Evolutionary conservation across 345 rosid genomes (phyloP), one percentile per base, ranked within the genome.

Genomic region (Melaleuca quinquenervia): DNA sequence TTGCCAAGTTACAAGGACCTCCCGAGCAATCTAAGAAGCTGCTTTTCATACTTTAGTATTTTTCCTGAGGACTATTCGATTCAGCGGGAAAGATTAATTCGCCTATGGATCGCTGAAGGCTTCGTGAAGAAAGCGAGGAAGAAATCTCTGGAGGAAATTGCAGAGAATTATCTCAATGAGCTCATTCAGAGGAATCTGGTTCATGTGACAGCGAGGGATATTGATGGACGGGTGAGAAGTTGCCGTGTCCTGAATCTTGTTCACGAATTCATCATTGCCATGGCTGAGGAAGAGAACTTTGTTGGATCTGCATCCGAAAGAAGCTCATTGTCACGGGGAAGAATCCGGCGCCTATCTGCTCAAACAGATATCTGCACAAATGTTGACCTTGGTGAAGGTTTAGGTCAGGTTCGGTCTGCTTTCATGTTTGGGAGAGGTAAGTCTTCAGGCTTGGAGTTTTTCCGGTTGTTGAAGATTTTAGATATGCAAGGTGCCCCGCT

Each of bases 21-120:
- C 14, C 62, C 56, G 11, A 27, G 36, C 11, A 6, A 89, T 55
- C 87, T 64, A 58, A 86, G 64, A 60, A 78, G 50, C 13, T 86
- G 90, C 48, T 85, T 84, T 86, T 52, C 85, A 56, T 86, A 76
- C 85, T 84, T 89, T 5, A 26, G 91, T 14, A 50, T 84, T 48
- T 87, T 89, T 56, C 91, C 87, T 1, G 89, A 89, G 50, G 82
- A 84, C 84, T 49, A 54, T 49, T 7, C 49, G 6, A 27, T 90
- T 64, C 36, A 26, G 7, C 3, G 50, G 21, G 75, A 21, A 41
- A 82, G 76, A 55, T 53, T 89, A 83, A 83, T 86, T 6, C 24
- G 52, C 29, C 54, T 74, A 32, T 87, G 91, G 89, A 80, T 87
- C 22, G 88, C 87, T 6, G 91, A 89, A 56, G 86, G 88, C 29